Base-by-base conservation (phyloP, 129 eudicot genomes). In the Mikania micrantha region DNA sequence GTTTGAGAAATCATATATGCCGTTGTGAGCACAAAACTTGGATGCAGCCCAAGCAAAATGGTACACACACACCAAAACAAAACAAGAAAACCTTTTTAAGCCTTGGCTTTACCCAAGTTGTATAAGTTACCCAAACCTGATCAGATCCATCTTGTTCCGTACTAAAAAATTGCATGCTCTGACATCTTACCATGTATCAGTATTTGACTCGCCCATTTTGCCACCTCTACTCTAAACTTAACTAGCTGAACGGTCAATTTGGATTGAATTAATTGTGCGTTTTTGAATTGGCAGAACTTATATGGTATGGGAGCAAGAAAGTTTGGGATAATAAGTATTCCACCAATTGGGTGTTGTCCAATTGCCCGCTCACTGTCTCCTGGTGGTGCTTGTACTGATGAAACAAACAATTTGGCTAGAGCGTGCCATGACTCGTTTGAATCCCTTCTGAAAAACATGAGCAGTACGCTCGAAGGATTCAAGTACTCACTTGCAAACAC, bases 311-410 rank as follows among this genome's bases (percentile, higher is more conserved):
- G 88, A 36, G 88, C 83, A 35, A 80, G 75, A 40, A 84, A 77
- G 64, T 84, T 80, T 47, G 83, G 74, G 3, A 49, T 84, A 53
- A 2, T 80, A 45, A 54, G 85, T 28, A 67, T 80, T 19, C 78
- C 85, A 36, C 60, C 85, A 50, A 54, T 80, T 10, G 88, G 88
- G 27, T 80, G 85, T 63, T 58, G 75, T 29, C 88, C 88, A 22
- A 17, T 67, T 59, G 78, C 70, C 63, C 84, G 56, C 13, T 31
- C 28, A 36, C 0, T 25, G 31, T 39, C 13, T 62, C 36, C 35
- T 24, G 47, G 34, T 24, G 81, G 87, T 36, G 28, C 9, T 16
- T 78, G 87, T 45, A 7, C 19, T n/a, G 45, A 71, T 1, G 47
- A 70, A 19, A 5, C 75, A 48, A 78, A 82, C 40, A 44, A 53